A percentile compares a stretch with the other conserved stretches of the same genome.
Evolutionary conservation across 257 asterid species (phyloP).

Genomic region (Nicotiana otophora): DNA sequence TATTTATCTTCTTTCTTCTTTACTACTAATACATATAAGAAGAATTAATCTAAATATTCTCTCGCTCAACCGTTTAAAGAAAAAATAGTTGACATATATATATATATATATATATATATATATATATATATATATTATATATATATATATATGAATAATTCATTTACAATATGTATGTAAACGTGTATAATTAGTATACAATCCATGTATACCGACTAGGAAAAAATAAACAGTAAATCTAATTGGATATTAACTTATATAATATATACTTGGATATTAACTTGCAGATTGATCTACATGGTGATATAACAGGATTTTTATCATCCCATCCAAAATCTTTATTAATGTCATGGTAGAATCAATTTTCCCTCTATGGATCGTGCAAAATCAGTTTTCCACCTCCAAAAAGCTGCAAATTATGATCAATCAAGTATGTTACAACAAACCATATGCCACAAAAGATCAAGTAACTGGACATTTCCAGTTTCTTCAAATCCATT

Average conservation of each 20-base stretch:
- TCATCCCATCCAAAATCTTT: conserved; percentile 53
- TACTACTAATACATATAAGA: not conserved
- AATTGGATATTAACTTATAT: too few relatives aligned
- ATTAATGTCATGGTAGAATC: conserved; percentile 44
- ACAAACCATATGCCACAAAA: conserved; percentile 49
- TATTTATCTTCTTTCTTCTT: not conserved
- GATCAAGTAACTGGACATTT: conserved; percentile 45
- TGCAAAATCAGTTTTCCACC: conserved; percentile 36
- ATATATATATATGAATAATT: too few relatives aligned
- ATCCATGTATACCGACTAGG: too few relatives aligned
- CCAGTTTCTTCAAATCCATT: conserved; percentile 21
- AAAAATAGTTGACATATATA: too few relatives aligned
- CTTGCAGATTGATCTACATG: conserved; percentile 49
- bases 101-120: too few relatives aligned
- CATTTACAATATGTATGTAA: too few relatives aligned
- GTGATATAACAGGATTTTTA: conserved; percentile 54
- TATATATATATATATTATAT: too few relatives aligned
- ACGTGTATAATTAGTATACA: too few relatives aligned
- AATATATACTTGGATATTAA: too few relatives aligned
- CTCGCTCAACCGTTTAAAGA: too few relatives aligned
- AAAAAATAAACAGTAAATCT: too few relatives aligned
- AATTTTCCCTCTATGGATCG: conserved; percentile 35
- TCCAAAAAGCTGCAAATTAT: conserved; percentile 35
- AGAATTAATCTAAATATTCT: too few relatives aligned
- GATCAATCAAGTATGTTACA: conserved; percentile 55